Evolutionary conservation across 2,329 filamentous ascomycete species (phyloP), one percentile per base, ranked within the genome.

Genomic region (Aspergillus piperis): DNA sequence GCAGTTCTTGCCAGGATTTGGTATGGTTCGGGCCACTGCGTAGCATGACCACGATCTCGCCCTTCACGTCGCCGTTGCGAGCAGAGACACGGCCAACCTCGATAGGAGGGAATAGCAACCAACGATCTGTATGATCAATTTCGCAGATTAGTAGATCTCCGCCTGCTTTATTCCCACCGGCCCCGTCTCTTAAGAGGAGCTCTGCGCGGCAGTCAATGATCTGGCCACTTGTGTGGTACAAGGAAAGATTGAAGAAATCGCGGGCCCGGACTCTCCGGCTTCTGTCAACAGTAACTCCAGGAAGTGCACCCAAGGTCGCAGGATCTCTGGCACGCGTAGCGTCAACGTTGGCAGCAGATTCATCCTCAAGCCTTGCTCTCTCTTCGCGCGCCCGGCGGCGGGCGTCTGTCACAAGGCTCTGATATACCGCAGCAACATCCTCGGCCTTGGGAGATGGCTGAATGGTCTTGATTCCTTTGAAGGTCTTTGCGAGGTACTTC

Each of bases 141-240:
- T 98, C 93, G 66, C 94, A 93, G 59, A 99, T 89, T 21, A 99
- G 84, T n/a, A 99, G 74, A 74, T 99, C 95, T 6, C 94, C 92
- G 52, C 85, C 81, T 63, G 89, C 85, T 3, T 85, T 84, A 38
- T 84, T 82, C 52, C 86, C 84, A n/a, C 84, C 82, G 23, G 87
- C 82, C 67, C 91, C 91, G 71, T 98, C 94, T 71, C 95, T 87
- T 65, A 94, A 85, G 13, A 98, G 83, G 30, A 99, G 74, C 73
- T 99, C 95, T 15, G 96, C 86, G 67, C 90, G 90, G 72, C 95
- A 97, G 68, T 92, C 91, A 48, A 99, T 83, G 62, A 92, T 84
- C 73, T 98, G 94, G 2, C 94, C 93, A 70, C 86, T 96, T 1
- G 94, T 96, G 75, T 99, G 95, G 54, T 85, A 83, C 13, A 99